Conservation (phyloP, 257 asterid genomes). For the Solanum paucissectum region DNA sequence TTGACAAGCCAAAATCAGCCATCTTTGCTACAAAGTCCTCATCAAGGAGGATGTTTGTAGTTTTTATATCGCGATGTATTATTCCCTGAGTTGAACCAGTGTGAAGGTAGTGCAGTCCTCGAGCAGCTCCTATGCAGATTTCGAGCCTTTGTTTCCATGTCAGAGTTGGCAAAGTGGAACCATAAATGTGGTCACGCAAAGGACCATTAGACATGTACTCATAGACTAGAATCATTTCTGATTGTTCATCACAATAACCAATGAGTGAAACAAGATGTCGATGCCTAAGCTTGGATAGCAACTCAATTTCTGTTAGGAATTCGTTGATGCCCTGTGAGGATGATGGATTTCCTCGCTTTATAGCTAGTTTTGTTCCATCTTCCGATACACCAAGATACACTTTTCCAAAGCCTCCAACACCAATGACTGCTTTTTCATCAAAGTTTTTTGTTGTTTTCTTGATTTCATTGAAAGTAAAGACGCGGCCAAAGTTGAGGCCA, state of each 20-base stretch:
- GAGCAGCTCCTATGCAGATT: slow-evolving; percentile 84
- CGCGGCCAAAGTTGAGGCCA: slow-evolving; percentile 51
- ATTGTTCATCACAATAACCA: slow-evolving; percentile 78
- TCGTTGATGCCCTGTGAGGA: slow-evolving; percentile 88
- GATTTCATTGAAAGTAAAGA: slow-evolving; percentile 53
- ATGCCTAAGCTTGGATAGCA: slow-evolving; percentile 80
- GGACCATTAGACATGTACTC: slow-evolving; percentile 86
- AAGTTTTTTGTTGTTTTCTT: slow-evolving; percentile 64
- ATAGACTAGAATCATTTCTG: slow-evolving; percentile 81
- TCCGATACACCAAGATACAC: slow-evolving; percentile 60
- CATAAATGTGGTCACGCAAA: slow-evolving; percentile 69
- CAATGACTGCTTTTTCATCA: slow-evolving; percentile 55
- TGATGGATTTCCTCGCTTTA: slow-evolving; percentile 79
- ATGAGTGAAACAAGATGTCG: slow-evolving; percentile 79
- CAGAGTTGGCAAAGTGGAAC: slow-evolving; percentile 39
- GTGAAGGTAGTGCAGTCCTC: slow-evolving; percentile 92
- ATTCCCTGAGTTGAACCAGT: slow-evolving; percentile 87
- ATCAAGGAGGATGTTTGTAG: slow-evolving; percentile 79
- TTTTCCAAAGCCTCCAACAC: slow-evolving; percentile 95
- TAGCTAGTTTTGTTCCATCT: slow-evolving; percentile 62
- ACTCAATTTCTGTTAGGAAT: slow-evolving; percentile 69
- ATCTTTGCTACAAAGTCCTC: slow-evolving; percentile 62
- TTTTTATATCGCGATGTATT: slow-evolving; percentile 84
- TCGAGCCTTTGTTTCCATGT: slow-evolving; percentile 80
- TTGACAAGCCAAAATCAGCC: slow-evolving; percentile 89